A percentile compares a stretch with the other conserved stretches of the same genome.
Evolutionary conservation across 2,329 filamentous ascomycete species (phyloP).

Genomic region (Colletotrichum cereale): DNA sequence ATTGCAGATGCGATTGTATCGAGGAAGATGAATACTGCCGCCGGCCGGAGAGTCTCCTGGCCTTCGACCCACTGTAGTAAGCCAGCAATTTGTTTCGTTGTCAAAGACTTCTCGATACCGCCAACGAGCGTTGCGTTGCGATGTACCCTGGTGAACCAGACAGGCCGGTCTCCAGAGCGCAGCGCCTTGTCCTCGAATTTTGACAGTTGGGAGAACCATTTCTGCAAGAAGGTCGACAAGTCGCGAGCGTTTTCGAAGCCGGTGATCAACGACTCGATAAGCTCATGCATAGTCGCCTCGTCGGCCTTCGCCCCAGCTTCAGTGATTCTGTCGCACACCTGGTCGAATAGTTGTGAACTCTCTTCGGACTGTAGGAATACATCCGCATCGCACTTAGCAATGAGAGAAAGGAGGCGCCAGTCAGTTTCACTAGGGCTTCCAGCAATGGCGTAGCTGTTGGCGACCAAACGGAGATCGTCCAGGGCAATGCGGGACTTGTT

Average conservation of each 20-base stretch:
- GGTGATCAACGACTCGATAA: slow-evolving; percentile 58
- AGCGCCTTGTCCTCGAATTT: slow-evolving; percentile 46
- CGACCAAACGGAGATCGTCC: slow-evolving; percentile 57
- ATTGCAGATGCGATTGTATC: slow-evolving; percentile 59
- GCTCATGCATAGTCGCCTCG: slow-evolving; percentile 46
- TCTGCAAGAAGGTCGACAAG: slow-evolving; percentile 59
- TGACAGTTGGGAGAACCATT: slow-evolving; percentile 60
- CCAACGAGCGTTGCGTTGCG: slow-evolving; percentile 24
- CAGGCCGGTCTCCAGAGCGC: slow-evolving; percentile 29
- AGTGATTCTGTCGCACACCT: slow-evolving; percentile 54
- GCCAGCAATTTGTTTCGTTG: slow-evolving; percentile 57
- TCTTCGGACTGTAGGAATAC: slow-evolving; percentile 57
- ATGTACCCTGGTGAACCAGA: slow-evolving; percentile 47
- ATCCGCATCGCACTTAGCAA: slow-evolving; percentile 61
- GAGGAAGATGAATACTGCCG: slow-evolving; percentile 56
- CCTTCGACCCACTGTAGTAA: slow-evolving; percentile 58
- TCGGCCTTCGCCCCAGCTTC: slow-evolving; percentile 38
- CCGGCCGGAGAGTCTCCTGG: slow-evolving; percentile 47
- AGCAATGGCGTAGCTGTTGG: slow-evolving; percentile 56
- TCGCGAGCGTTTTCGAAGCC: slow-evolving; percentile 60
- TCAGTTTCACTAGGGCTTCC: slow-evolving; percentile 48
- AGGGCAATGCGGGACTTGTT: slow-evolving; percentile 51
- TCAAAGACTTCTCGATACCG: slow-evolving; percentile 58
- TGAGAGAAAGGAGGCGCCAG: slow-evolving; percentile 57
- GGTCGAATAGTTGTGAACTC: slow-evolving; percentile 54